Evolutionary conservation across 1,139 yeast genomes (phyloP).

Genomic region (Scheffersomyces illinoinensis): DNA sequence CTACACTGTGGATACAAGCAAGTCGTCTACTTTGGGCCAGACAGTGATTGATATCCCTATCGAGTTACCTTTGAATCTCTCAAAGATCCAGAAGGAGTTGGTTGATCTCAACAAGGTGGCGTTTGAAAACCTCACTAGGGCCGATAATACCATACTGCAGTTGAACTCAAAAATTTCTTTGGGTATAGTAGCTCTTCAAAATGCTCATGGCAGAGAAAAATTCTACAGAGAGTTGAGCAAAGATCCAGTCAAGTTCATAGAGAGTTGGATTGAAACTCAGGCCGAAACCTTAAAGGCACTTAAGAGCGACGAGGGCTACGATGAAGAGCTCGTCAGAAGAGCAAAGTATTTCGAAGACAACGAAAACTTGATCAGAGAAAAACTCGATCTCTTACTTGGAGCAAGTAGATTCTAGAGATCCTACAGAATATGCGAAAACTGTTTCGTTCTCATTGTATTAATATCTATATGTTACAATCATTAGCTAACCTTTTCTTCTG

Average conservation of each 20-base stretch:
- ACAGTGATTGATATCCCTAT: conserved; percentile 73
- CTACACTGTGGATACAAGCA: conserved; percentile 73
- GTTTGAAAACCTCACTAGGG: conserved; percentile 38
- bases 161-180: conserved; percentile 62
- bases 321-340: conserved; percentile 86
- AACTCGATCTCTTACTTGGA: conserved; percentile 68
- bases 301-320: conserved; percentile 85
- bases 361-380: conserved; percentile 63
- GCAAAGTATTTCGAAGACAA: conserved; percentile 81
- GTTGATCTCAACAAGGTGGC: conserved; percentile 40
- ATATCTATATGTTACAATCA: conserved; percentile 2
- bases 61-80: conserved; percentile 52
- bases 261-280: conserved; percentile 73
- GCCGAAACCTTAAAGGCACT: conserved; percentile 73
- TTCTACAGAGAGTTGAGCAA: conserved; percentile 74
- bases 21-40: conserved; percentile 80
- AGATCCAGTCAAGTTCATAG: conserved; percentile 75
- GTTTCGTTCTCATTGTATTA: conserved; percentile 5
- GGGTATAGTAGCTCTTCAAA: conserved; percentile 66
- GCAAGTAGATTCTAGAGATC: conserved; percentile 19
- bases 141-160: conserved; percentile 53
- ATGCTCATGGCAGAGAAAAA: conserved; percentile 45
- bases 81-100: conserved; percentile 38
- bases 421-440: conserved; percentile 11
- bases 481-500: neutral